phyloP scores from a whole-genome alignment of 2,329 filamentous ascomycete genomes.

The Epichloe bromicola region DNA sequence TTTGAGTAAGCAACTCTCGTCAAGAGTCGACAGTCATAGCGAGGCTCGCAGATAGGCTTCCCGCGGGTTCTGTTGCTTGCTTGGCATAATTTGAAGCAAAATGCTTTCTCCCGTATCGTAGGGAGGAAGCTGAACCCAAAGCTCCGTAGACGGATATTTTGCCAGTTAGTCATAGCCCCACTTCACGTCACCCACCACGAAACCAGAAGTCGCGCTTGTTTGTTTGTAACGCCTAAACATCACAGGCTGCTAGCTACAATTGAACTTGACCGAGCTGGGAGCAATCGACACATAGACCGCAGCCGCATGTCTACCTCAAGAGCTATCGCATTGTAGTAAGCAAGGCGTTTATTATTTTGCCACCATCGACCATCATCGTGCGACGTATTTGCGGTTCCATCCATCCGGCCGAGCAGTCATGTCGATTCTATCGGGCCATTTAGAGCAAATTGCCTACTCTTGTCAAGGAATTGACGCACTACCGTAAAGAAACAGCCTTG shows the following conservation, averaged over 20 bases:
- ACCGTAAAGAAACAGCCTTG: constrained; percentile 34
- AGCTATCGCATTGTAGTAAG: background rate
- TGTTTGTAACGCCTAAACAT: background rate
- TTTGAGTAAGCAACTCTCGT: too few relatives aligned
- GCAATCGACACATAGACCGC: too few relatives aligned
- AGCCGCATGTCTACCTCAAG: background rate
- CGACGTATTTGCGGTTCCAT: background rate
- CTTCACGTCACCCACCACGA: background rate
- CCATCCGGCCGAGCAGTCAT: constrained; percentile 27
- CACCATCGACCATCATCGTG: background rate
- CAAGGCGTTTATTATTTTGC: background rate
- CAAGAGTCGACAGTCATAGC: too few relatives aligned
- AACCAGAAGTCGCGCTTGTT: background rate
- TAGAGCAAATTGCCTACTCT: constrained; percentile 67
- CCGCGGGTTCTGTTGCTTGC: too few relatives aligned
- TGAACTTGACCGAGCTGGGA: too few relatives aligned
- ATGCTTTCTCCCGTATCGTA: too few relatives aligned
- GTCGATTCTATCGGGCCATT: constrained; percentile 56
- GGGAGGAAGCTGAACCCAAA: too few relatives aligned
- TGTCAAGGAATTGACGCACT: constrained; percentile 63
- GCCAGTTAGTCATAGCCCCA: background rate
- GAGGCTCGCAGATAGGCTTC: too few relatives aligned
- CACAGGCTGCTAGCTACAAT: background rate
- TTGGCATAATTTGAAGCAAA: too few relatives aligned
- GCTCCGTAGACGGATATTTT: too few relatives aligned